Evolutionary conservation across 1,139 yeast genomes (phyloP), one percentile per base, ranked within the genome.

Genomic region (Petasospora fabianii): DNA sequence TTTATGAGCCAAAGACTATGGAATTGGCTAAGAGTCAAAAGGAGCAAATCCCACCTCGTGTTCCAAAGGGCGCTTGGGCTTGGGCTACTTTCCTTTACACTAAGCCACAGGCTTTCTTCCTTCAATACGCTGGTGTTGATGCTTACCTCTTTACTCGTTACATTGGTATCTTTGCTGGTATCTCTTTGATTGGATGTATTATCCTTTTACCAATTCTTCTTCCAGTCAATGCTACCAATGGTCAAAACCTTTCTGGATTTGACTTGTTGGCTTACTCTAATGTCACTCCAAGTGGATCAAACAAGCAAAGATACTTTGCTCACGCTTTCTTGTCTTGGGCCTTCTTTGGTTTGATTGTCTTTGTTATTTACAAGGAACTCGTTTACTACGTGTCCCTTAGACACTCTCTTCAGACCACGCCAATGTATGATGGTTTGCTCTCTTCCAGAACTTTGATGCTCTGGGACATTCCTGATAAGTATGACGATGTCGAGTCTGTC

Each of bases 131-230:
- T 22, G 95, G 96, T 30, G 62, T 86, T 11, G 97, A 90, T 61
- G 97, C 96, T 13, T 92, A 87, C 63, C 80, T 88, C 53, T 90
- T 85, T 57, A 61, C 86, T 39, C 71, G 98, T 49, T 92, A 80
- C 59, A 59, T 92, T 44, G 76, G 82, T 40, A 71, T 85, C 36
- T 73, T 84, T 43, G 68, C 77, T 21, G 60, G 73, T 14, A 60
- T 85, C 35, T 75, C 84, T 21, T 54, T 80, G 9, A 56, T 80
- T 11, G 94, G 95, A 2, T 76, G 85, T 39, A 48, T 84, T 24
- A 51, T 83, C 16, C 63, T 81, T 14, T 78, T 86, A 76, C 92
- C 96, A 21, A 75, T 92, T 43, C 66, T 92, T 43, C 69, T 92
- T 47, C 94, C 98, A 0, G 83, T 92, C 36, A 86, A 88, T 60